phyloP scores from a whole-genome alignment of 2,329 filamentous ascomycete genomes.

The Pseudogymnoascus sp. region DNA sequence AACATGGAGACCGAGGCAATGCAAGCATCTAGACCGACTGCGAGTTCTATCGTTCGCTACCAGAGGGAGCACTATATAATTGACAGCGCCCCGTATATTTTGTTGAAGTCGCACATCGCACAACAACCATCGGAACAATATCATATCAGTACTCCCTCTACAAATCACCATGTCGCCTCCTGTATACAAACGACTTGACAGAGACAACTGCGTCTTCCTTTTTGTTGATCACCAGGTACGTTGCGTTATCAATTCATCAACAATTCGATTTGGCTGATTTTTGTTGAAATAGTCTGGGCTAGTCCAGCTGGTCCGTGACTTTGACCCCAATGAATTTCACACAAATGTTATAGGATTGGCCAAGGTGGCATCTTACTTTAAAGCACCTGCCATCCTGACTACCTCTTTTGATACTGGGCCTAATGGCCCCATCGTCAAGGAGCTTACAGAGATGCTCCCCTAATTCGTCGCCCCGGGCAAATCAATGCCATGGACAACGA shows the following conservation, averaged over 20 bases:
- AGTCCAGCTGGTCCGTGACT: not conserved
- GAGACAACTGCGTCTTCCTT: not conserved
- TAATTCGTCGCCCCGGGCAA: not conserved
- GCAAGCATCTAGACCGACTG: too few relatives aligned
- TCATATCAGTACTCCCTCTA: too few relatives aligned
- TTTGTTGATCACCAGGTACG: not conserved
- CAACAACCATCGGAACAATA: too few relatives aligned
- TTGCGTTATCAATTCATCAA: not conserved
- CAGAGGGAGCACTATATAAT: too few relatives aligned
- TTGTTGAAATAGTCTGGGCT: not conserved
- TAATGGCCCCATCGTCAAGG: not conserved
- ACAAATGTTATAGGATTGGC: not conserved
- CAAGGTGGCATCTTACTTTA: not conserved
- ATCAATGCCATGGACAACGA: not conserved
- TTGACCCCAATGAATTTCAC: not conserved
- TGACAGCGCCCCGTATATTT: too few relatives aligned
- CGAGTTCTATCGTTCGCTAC: too few relatives aligned
- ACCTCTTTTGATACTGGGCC: not conserved
- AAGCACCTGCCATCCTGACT: not conserved
- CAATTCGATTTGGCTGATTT: not conserved
- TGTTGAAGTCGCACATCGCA: too few relatives aligned
- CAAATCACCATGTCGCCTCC: too few relatives aligned
- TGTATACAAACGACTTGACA: not conserved
- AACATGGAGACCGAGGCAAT: too few relatives aligned
- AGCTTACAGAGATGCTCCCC: not conserved